Evolutionary conservation across 352 stramenopile genomes (phyloP).

Genomic region (Elongisporangium undulatum): DNA sequence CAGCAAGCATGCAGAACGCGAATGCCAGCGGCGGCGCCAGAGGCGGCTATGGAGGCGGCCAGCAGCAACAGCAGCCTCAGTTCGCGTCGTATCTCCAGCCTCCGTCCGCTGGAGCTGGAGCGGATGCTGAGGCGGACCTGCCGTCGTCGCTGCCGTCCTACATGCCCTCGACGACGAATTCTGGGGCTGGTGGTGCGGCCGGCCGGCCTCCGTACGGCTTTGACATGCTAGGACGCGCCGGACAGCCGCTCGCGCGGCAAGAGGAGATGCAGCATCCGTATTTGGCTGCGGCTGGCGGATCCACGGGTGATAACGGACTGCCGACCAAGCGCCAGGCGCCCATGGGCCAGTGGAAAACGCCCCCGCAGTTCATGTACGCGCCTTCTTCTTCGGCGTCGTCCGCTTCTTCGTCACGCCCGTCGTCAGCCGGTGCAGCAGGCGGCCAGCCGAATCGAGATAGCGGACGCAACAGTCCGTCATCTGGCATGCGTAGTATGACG

Average conservation of each 20-base stretch:
- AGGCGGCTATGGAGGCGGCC: not conserved
- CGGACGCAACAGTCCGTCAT: conserved; percentile 36
- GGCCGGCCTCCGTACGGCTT: conserved; percentile 24
- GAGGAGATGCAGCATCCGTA: conserved; percentile 8
- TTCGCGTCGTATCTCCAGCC: conserved; percentile 9
- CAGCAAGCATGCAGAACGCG: conserved; percentile 17
- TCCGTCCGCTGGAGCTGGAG: not conserved
- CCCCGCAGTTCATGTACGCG: conserved; percentile 50
- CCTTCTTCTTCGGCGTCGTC: not conserved
- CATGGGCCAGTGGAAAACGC: conserved; percentile 57
- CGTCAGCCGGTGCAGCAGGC: not conserved
- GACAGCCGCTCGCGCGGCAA: conserved; percentile 15
- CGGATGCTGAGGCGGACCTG: conserved; percentile 46
- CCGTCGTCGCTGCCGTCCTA: conserved; percentile 76
- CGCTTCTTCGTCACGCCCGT: not conserved
- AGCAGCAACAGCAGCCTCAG: conserved; percentile 1
- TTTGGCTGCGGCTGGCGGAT: not conserved
- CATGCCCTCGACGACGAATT: conserved; percentile 30
- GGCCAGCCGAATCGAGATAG: conserved; percentile 6
- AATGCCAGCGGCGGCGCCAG: conserved; percentile 1
- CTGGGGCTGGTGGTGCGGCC: not conserved
- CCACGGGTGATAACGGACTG: conserved; percentile 7
- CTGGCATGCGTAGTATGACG: conserved; percentile 55
- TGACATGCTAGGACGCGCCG: conserved; percentile 20
- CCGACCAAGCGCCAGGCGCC: conserved; percentile 41